Evolutionary conservation across 108 stramenopile genomes (phyloP), one percentile per base, ranked within the genome.

Genomic region (Aureococcus anophagefferens): DNA sequence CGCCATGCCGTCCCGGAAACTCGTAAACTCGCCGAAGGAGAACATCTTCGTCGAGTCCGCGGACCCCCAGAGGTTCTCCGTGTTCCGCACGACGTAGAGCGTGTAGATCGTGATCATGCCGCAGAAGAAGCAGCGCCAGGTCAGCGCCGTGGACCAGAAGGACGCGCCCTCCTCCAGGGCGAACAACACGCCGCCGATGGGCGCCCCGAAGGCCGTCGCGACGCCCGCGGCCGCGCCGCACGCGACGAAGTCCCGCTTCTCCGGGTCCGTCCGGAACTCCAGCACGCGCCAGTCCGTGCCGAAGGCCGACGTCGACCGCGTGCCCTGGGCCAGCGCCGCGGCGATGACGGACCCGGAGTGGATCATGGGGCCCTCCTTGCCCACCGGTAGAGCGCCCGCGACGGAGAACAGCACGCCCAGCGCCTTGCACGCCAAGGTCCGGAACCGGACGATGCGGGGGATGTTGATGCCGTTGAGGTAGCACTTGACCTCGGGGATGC

Each of bases 351-450:
- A 66, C 21, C 91, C 91, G 72, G 76, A 78, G 72, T 90, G 91
- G 33, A 96, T 89, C 95, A 96, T 94, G 29, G 93, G 96, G 4
- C 95, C 98, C 79, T 99, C 98, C 79, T 96, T 97, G 68, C 98
- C 98, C 28, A 94, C 92, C 0, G 95, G 95, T 44, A 99, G 79
- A 13, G 94, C 95, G 28, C 88, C 90, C 9, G 91, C 88, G 16
- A 96, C 96, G 30, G 89, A 83, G 68, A 97, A 96, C 28, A 91
- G 87, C 4, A 97, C 93, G 65, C 98, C 96, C 16, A 95, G 65
- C 16, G 93, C 93, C 79, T 95, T 96, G 67, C 93, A 93, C 32
- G 95, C 69, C 64, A 98, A 73, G 5, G 98, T 98, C 79, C 92
- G 93, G 80, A 95, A 79, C 0, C 89, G 83, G 14, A 96, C 91